Evolutionary conservation across 2,329 filamentous ascomycete genomes (phyloP), one percentile per base, ranked within the genome.

Genomic region (Teratosphaeria gauchensis): DNA sequence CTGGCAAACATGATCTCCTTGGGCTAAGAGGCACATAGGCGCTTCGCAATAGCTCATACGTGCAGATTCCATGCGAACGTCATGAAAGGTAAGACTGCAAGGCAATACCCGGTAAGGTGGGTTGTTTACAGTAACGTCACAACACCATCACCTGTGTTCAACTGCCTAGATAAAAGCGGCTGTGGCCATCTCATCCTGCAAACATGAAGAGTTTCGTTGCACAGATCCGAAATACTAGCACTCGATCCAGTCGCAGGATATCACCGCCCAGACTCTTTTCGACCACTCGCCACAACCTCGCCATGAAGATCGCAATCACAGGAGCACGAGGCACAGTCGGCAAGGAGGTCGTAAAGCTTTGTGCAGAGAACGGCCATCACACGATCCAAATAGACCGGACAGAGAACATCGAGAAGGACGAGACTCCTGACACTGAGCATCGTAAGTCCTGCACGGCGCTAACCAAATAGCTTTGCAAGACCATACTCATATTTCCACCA

Each of bases 271-370:
- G 35, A 11, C 2, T 16, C n/a, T 42, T 42, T 11, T 42, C 14
- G 4, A 42, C 11, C 35, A 35, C 33, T 7, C 9, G 12, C 5
- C 35, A 42, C 35, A 14, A 42, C 35, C 4, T 16, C 9, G 35
- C 35, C 35, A 42, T 42, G 35, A 42, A 42, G 35, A 75, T 69
- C 69, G 76, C 75, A 60, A 77, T 68, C 68, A 77, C 70, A 56
- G 69, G 70, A 60, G 73, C 59, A 65, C 72, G 69, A 68, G 68
- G 73, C 64, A 69, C 64, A 28, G 70, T 72, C 55, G 69, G 69
- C 53, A 60, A 63, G 42, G 65, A 64, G 24, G 61, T 69, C 21
- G 71, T 73, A 53, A 68, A 71, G 61, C 58, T 68, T 7, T 70
- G 67, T 57, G 65, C 71, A 7, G 61, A 71, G 7, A 65, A 68